A percentile compares a stretch with the other conserved stretches of the same genome.
Conservation (phyloP, 129 eudicot species). For the Lonicera japonica region DNA sequence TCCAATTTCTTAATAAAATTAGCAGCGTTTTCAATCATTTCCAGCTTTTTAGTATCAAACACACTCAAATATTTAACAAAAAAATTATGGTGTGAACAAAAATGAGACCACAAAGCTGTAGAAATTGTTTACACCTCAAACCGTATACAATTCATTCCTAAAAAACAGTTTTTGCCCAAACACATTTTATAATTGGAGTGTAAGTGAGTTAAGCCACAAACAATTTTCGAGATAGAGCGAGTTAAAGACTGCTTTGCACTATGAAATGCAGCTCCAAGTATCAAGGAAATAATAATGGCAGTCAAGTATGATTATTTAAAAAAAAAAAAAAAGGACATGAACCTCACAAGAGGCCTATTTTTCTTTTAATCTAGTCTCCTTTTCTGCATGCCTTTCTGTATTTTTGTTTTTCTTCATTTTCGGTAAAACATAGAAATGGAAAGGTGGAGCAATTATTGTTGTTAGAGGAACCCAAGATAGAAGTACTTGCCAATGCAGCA, state of each 20-base stretch:
- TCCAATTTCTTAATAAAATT: no score
- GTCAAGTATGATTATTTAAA: background rate
- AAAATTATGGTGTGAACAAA: background rate
- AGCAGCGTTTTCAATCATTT: no score
- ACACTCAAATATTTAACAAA: no score
- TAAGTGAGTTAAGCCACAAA: no score
- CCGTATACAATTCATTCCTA: background rate
- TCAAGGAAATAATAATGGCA: background rate
- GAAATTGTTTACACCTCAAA: background rate
- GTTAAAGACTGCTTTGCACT: no score
- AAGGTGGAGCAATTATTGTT: background rate
- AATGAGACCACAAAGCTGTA: background rate
- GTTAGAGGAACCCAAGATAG: background rate
- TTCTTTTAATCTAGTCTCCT: background rate
- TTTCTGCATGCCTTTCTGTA: background rate
- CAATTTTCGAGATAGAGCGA: no score
- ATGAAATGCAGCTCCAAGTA: no score
- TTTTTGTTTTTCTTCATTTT: no score
- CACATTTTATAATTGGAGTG: no score
- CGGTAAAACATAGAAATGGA: background rate
- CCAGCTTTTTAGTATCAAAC: no score
- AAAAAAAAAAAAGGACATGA: background rate
- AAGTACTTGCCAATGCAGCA: slow-evolving; percentile 84
- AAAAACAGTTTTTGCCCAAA: no score
- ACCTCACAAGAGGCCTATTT: background rate